A percentile compares a stretch with the other conserved stretches of the same genome.
These are phyloP conservation scores for Eucalyptus regnans DNA, from an alignment of 345 rosid species.

Conservation along the genomic window DNA sequence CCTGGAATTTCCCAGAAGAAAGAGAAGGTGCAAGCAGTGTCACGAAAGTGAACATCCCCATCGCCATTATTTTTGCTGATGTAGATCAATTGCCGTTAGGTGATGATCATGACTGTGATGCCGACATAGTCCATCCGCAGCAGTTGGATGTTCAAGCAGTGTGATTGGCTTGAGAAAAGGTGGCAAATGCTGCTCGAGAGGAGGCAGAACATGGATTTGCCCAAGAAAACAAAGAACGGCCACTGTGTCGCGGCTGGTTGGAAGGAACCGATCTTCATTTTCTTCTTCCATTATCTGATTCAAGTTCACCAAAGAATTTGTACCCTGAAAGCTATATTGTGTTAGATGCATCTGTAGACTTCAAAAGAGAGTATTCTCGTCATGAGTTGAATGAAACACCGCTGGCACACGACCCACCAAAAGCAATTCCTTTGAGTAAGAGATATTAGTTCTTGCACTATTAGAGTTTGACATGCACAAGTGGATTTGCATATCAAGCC, in stretches of 20 bases:
- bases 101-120: conserved; percentile 74
- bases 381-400: too few relatives aligned
- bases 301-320: conserved; percentile 16
- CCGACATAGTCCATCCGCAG: conserved; percentile 65
- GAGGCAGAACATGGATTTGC: conserved; percentile 74
- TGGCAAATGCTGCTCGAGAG: conserved; percentile 76
- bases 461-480: conserved; percentile 29
- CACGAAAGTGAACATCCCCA: conserved; percentile 60
- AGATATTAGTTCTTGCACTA: conserved; percentile 14
- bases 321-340: conserved; percentile 19
- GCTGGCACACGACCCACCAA: conserved; percentile 13
- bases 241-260: conserved; percentile 31
- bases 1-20: conserved; percentile 41
- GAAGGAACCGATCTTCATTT: background rate
- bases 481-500: too few relatives aligned
- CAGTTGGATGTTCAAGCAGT: conserved; percentile 33
- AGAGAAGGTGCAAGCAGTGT: conserved; percentile 64
- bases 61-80: conserved; percentile 51
- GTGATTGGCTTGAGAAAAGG: conserved; percentile 75
- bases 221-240: conserved; percentile 72
- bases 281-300: conserved; percentile 1
- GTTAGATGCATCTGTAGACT: too few relatives aligned
- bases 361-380: too few relatives aligned
- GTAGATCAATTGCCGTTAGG: conserved; percentile 74
- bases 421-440: conserved; percentile 30